Conservation (phyloP, 176 grass and related monocot species). For the Elaeis guineensis region DNA sequence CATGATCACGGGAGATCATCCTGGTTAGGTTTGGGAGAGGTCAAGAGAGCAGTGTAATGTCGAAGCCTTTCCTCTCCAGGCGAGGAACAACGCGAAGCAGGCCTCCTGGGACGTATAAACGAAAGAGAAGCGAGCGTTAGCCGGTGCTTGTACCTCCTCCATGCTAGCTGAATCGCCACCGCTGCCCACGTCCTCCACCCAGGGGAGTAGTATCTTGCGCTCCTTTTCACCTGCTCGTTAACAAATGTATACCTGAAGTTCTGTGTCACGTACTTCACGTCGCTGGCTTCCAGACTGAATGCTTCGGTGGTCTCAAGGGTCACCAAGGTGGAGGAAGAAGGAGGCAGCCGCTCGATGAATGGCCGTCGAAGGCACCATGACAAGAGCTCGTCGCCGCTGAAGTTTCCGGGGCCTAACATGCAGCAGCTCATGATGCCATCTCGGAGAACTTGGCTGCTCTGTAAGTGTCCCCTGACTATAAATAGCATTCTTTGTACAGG, state of each 20-base stretch:
- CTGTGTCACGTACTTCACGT: conserved; percentile 90
- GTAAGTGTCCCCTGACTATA: conserved; percentile 76
- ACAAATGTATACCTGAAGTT: conserved; percentile 89
- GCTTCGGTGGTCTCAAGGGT: conserved; percentile 73
- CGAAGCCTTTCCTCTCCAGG: background rate
- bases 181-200: conserved; percentile 90
- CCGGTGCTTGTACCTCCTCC: conserved; percentile 69
- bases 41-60: conserved; percentile 1
- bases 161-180: conserved; percentile 78
- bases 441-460: conserved; percentile 68
- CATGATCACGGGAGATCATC: background rate
- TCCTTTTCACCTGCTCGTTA: conserved; percentile 68
- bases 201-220: conserved; percentile 79
- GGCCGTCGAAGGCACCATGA: conserved; percentile 85
- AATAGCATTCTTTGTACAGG: conserved; percentile 82
- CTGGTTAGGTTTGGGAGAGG: conserved; percentile 2
- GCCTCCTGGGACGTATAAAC: conserved; percentile 55
- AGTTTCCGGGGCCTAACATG: conserved; percentile 86
- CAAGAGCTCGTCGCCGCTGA: conserved; percentile 84
- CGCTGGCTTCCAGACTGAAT: conserved; percentile 62
- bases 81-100: conserved; percentile 57
- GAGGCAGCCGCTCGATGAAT: conserved; percentile 59
- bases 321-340: conserved; percentile 65
- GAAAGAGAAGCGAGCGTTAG: conserved; percentile 63
- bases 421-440: conserved; percentile 63